These are phyloP conservation scores for Crotalaria pallida DNA, from an alignment of 306 rosid genomes.

Conservation along the genomic window DNA sequence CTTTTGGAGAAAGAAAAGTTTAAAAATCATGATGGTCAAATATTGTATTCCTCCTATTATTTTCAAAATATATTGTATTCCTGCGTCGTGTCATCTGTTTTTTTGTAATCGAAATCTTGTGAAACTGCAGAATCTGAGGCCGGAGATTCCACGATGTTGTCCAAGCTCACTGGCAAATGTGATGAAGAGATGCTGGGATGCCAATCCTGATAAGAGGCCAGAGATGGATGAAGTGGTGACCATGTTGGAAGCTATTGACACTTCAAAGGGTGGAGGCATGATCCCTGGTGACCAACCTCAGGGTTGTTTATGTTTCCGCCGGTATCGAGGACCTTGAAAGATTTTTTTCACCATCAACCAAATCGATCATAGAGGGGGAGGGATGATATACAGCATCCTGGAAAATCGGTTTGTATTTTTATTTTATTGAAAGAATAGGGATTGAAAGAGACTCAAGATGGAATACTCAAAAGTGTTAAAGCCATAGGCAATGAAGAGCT, in stretches of 20 bases:
- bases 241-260: constrained; percentile 89
- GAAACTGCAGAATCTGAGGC: constrained; percentile 85
- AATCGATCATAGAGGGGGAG: background rate
- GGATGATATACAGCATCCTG: constrained; percentile 17
- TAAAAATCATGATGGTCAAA: background rate
- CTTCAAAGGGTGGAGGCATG: constrained; percentile 98
- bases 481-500: constrained; percentile 47
- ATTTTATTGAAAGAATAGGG: constrained; percentile 34
- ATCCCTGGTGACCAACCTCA: constrained; percentile 84
- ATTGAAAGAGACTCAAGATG: constrained; percentile 34
- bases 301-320: constrained; percentile 83
- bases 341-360: constrained; percentile 24
- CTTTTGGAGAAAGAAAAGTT: background rate
- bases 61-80: no score
- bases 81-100: background rate
- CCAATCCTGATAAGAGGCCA: constrained; percentile 89
- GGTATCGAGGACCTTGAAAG: constrained; percentile 80
- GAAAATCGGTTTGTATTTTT: constrained; percentile 44
- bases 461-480: constrained; percentile 38
- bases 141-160: constrained; percentile 96
- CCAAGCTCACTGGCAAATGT: constrained; percentile 95
- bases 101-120: constrained; percentile 9
- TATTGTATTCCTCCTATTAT: no score
- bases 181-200: constrained; percentile 99
- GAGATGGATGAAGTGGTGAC: constrained; percentile 95